Evolutionary conservation across 768 basidiomycete genomes (phyloP).

Genomic region (Ramaria rubella): DNA sequence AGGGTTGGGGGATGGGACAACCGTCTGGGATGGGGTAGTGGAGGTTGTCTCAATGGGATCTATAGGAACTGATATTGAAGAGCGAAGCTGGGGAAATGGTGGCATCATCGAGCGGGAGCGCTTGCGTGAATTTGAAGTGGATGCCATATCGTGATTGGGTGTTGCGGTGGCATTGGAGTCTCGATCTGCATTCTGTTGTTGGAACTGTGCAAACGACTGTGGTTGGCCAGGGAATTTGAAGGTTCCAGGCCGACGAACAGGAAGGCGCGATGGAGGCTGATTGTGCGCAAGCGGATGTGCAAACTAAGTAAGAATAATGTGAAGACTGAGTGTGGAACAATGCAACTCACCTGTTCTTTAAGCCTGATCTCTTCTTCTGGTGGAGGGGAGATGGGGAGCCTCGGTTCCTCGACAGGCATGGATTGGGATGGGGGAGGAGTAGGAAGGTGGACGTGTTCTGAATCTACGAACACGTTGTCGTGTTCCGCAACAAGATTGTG

Average conservation of each 20-base stretch:
- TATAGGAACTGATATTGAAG: background rate
- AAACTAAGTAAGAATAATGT: background rate
- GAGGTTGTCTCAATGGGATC: background rate
- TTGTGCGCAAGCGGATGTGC: background rate
- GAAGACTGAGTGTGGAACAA: background rate
- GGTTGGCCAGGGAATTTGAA: background rate
- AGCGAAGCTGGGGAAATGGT: background rate
- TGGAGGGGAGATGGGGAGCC: constrained; percentile 1
- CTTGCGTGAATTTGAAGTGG: background rate
- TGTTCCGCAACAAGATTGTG: background rate
- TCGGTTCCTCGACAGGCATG: background rate
- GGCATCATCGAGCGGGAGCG: background rate
- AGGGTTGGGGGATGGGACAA: background rate
- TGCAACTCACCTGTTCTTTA: background rate
- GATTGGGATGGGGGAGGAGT: constrained; percentile 1
- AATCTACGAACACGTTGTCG: background rate
- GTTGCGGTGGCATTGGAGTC: background rate
- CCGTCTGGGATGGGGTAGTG: background rate
- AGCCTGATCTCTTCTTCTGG: constrained; percentile 3
- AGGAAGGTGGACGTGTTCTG: background rate
- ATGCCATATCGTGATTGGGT: background rate
- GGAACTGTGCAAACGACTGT: background rate
- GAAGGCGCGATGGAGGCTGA: background rate
- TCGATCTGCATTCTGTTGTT: background rate
- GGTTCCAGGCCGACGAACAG: background rate